These are phyloP conservation scores for Sporothrix protearum DNA, from an alignment of 2,329 filamentous ascomycete genomes.

Conservation along the genomic window DNA sequence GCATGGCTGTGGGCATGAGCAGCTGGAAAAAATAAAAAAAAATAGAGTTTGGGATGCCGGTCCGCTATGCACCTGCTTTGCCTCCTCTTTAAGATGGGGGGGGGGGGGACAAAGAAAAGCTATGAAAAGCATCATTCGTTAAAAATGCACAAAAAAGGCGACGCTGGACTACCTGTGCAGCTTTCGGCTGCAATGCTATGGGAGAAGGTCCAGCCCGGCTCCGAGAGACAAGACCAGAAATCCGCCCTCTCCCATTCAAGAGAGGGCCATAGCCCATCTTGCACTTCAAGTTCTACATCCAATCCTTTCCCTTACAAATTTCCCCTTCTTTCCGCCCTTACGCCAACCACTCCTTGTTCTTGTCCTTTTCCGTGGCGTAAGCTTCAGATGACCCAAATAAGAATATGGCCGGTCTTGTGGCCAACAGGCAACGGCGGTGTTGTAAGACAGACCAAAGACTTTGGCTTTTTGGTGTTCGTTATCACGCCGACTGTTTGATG, in stretches of 20 bases:
- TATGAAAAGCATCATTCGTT: not conserved
- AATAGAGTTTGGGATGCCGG: not conserved
- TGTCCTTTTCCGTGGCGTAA: not conserved
- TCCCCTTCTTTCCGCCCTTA: not conserved
- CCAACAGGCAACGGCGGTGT: not conserved
- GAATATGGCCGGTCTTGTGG: not conserved
- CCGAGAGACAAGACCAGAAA: slow-evolving; percentile 3
- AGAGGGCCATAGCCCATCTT: not conserved
- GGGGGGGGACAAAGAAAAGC: not conserved
- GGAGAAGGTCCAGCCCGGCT: slow-evolving; percentile 37
- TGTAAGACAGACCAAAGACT: not conserved
- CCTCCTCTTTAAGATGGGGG: not conserved
- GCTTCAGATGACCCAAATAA: slow-evolving; percentile 1
- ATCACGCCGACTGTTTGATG: not conserved
- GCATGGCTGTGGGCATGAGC: not conserved
- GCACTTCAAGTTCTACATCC: not conserved
- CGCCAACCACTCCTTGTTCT: not conserved
- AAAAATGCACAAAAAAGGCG: not conserved
- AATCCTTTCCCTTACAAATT: not conserved
- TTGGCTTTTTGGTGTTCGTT: too few species aligned
- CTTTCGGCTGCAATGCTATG: not conserved
- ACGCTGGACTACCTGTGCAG: not conserved
- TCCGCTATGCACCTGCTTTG: not conserved
- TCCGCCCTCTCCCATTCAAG: slow-evolving; percentile 5
- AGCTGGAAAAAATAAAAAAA: not conserved